phyloP scores from a whole-genome alignment of 768 basidiomycete genomes.

The Rhizopogon roseolus region DNA sequence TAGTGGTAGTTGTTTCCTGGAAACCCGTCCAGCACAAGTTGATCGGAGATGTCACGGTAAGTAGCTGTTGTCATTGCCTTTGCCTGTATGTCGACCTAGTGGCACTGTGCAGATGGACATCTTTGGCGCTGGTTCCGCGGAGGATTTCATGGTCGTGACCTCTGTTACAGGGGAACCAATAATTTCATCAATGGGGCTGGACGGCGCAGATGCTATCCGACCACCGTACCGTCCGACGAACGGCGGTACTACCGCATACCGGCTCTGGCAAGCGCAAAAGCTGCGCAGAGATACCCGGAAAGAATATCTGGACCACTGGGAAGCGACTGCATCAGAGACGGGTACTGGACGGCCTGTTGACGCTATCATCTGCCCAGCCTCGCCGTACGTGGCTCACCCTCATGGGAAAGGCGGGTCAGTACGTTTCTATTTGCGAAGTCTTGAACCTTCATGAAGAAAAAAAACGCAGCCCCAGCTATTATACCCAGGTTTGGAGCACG shows the following conservation, averaged over 20 bases:
- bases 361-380: conserved; percentile 33
- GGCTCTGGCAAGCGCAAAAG: conserved; percentile 66
- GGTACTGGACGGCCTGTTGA: conserved; percentile 57
- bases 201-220: conserved; percentile 20
- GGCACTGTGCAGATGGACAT: conserved; percentile 31
- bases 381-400: conserved; percentile 55
- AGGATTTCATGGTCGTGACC: conserved; percentile 39
- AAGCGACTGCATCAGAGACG: conserved; percentile 42
- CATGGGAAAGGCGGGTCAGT: conserved; percentile 55
- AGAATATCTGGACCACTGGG: conserved; percentile 60
- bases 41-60: conserved; percentile 25
- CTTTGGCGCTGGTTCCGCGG: conserved; percentile 39
- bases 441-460: conserved; percentile 11
- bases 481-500: conserved; percentile 43
- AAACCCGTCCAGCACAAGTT: too few species aligned
- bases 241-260: conserved; percentile 43
- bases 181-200: conserved; percentile 41
- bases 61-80: conserved; percentile 26
- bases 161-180: conserved; percentile 48
- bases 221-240: too few species aligned
- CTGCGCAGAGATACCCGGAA: conserved; percentile 40
- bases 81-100: too few species aligned
- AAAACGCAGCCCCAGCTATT: conserved; percentile 27
- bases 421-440: not conserved
- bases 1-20: conserved; percentile 47